phyloP scores from a whole-genome alignment of 768 basidiomycete genomes.

The Boletus vermiculosoides region DNA sequence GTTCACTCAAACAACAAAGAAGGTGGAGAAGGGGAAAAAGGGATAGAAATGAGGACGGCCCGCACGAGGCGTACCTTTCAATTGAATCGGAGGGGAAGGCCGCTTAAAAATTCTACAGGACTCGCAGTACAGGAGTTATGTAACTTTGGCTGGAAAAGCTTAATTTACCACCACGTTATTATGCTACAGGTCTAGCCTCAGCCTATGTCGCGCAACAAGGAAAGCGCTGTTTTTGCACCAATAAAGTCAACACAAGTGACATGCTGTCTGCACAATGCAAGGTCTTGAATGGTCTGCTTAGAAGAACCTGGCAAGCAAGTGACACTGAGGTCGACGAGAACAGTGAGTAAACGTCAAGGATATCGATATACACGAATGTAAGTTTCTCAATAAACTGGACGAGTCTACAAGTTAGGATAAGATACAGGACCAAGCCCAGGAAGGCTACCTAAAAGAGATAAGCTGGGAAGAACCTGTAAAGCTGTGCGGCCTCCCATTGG shows the following conservation, averaged over 20 bases:
- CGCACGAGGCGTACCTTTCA: background rate
- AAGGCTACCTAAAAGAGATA: no score
- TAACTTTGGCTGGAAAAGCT: constrained; percentile 17
- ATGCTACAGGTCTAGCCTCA: background rate
- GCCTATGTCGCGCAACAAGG: no score
- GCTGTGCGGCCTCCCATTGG: no score
- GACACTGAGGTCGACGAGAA: no score
- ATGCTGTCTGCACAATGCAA: background rate
- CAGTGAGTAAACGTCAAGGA: no score
- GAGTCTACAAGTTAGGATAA: no score
- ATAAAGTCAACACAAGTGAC: background rate
- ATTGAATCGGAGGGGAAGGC: background rate
- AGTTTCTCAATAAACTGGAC: no score
- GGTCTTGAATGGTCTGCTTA: no score
- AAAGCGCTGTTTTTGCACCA: background rate
- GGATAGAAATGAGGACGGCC: background rate
- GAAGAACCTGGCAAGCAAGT: background rate
- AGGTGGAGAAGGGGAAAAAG: background rate
- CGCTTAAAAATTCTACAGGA: constrained; percentile 11
- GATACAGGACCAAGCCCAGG: no score
- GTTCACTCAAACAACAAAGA: background rate
- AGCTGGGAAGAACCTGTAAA: no score
- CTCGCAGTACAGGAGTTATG: constrained; percentile 19
- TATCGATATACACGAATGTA: no score
- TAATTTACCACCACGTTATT: background rate